A percentile compares a stretch with the other conserved stretches of the same genome.
Conservation (phyloP, 1,284 basidiomycete species). For the Ceraceosorus guamensis region DNA sequence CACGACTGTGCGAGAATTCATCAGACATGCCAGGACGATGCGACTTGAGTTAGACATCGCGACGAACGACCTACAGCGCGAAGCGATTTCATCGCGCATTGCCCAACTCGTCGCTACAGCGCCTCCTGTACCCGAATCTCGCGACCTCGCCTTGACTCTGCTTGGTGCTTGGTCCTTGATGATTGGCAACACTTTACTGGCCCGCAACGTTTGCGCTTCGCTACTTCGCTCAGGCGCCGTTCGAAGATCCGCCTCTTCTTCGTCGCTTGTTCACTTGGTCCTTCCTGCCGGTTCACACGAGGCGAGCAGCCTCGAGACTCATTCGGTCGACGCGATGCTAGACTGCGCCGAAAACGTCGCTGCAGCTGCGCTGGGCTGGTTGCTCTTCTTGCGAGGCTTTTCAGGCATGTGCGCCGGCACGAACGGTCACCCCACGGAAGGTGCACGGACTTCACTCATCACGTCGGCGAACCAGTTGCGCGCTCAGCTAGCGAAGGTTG, state of each 20-base stretch:
- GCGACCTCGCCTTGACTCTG: constrained; percentile 23
- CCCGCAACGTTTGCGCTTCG: constrained; percentile 16
- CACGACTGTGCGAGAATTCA: constrained; percentile 6
- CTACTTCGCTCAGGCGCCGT: constrained; percentile 6
- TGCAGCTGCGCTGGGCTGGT: constrained; percentile 24
- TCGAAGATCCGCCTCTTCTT: neutral
- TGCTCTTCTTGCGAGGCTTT: constrained; percentile 26
- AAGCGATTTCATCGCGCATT: constrained; percentile 20
- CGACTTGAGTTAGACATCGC: constrained; percentile 23
- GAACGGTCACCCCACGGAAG: too few species aligned
- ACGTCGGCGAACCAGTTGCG: neutral
- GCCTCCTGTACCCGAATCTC: constrained; percentile 17
- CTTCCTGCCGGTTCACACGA: constrained; percentile 4
- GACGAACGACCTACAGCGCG: constrained; percentile 13
- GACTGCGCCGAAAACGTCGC: constrained; percentile 19
- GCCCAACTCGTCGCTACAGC: constrained; percentile 20
- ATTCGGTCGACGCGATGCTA: neutral
- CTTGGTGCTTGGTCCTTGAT: constrained; percentile 33
- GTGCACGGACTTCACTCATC: neutral
- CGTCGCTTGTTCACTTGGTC: constrained; percentile 11
- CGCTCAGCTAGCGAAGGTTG: neutral
- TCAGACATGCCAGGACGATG: constrained; percentile 4
- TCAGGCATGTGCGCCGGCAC: neutral
- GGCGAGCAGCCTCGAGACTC: neutral
- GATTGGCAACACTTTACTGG: constrained; percentile 24